Evolutionary conservation across 2,329 filamentous ascomycete species (phyloP), one percentile per base, ranked within the genome.

Genomic region (Madurella mycetomatis): DNA sequence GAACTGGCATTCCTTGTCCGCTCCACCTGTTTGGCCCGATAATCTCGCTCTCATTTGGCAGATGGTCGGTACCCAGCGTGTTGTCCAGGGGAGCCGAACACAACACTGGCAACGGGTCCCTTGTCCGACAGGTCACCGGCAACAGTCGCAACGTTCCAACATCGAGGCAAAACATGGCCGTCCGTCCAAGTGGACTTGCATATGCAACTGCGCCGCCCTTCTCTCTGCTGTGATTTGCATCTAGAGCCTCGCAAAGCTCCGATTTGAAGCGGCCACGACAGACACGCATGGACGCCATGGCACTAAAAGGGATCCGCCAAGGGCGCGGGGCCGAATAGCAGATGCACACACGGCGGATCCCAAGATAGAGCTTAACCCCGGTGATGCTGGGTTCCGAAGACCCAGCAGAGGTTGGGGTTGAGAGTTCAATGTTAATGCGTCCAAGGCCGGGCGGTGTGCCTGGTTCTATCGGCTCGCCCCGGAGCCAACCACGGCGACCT

Each of bases 21-120:
- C 48, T 60, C 62, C 60, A 59, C 55, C 48, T 39, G 55, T 37
- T 49, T 44, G 5, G 37, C 43, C 45, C 25, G 53, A 51, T 52
- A 62, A 64, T 64, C 44, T 63, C 60, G 53, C 43, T 51, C 41
- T 50, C 49, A 60, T 61, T 59, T 61, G 57, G 45, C 58, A 54
- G 57, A 58, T 61, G 57, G 47, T 31, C 42, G 51, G 59, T 62
- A 60, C 60, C 55, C 60, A 53, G 32, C 48, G 50, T 25, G 47
- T 44, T 41, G 44, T 41, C 39, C 49, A 41, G 42, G 44, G 32
- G 41, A 44, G 15, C 25, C 25, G 25, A 7, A 25, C 25, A 25
- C 25, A 25, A 25, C 25, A 25, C 25, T 25, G 25, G 25, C 25
- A 25, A 25, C 25, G 25, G 25, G 25, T n/a, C 25, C 25, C 13